Conservation (phyloP, 2,329 filamentous ascomycete species). For the Proliferodiscus dingleyae region DNA sequence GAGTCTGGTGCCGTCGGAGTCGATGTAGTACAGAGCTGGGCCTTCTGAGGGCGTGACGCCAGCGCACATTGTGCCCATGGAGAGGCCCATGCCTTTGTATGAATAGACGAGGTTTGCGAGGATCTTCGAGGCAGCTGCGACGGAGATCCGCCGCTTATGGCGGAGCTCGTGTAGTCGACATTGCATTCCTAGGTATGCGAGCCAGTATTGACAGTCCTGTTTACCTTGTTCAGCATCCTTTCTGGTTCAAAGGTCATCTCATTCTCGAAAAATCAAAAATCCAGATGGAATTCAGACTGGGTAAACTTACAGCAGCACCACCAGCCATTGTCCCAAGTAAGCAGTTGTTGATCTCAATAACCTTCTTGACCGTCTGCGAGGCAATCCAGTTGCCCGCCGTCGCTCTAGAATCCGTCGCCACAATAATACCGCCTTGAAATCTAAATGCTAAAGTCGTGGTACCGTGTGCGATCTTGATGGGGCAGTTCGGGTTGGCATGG, state of each 20-base stretch:
- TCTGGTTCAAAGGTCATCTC: not conserved
- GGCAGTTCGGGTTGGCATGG: slow-evolving; percentile 91
- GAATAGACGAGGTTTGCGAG: slow-evolving; percentile 96
- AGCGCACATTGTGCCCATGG: slow-evolving; percentile 99
- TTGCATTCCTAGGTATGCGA: slow-evolving; percentile 97
- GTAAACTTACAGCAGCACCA: slow-evolving; percentile 71
- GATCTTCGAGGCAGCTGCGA: slow-evolving; percentile 96
- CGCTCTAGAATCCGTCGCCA: slow-evolving; percentile 94
- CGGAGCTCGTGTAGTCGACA: slow-evolving; percentile 98
- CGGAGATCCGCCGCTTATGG: slow-evolving; percentile 97
- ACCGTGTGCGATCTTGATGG: slow-evolving; percentile 99
- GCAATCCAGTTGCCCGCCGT: slow-evolving; percentile 99
- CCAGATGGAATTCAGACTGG: not conserved
- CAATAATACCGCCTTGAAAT: slow-evolving; percentile 97
- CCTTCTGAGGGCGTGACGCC: slow-evolving; percentile 94
- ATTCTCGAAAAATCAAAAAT: not conserved
- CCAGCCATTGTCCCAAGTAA: slow-evolving; percentile 97
- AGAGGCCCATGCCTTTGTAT: slow-evolving; percentile 98
- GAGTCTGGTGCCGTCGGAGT: slow-evolving; percentile 90
- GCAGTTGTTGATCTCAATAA: slow-evolving; percentile 95
- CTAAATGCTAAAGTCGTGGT: slow-evolving; percentile 97
- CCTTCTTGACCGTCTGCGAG: slow-evolving; percentile 99
- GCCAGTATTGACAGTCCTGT: slow-evolving; percentile 98
- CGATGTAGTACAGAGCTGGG: slow-evolving; percentile 97
- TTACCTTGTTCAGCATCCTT: slow-evolving; percentile 1